These are phyloP conservation scores for Inonotus hispidus DNA, from an alignment of 1,284 basidiomycete genomes.

Conservation along the genomic window DNA sequence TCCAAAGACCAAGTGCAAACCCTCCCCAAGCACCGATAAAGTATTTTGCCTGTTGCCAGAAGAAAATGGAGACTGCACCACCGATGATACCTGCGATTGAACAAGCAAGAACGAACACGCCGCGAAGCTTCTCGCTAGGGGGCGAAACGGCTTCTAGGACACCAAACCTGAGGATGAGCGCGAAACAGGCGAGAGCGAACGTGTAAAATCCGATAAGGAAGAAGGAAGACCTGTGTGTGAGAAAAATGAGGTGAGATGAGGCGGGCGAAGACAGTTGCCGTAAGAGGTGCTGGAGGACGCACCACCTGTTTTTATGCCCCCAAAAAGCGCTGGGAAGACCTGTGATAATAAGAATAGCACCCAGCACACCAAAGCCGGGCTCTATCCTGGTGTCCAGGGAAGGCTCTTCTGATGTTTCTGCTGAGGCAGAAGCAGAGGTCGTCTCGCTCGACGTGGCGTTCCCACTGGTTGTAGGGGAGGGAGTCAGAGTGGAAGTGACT, in stretches of 20 bases:
- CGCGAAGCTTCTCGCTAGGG: conserved; percentile 72
- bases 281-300: conserved; percentile 24
- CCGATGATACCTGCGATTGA: conserved; percentile 78
- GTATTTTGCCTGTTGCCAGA: conserved; percentile 83
- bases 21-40: conserved; percentile 88
- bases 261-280: conserved; percentile 15
- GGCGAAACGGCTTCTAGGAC: conserved; percentile 77
- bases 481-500: conserved; percentile 45
- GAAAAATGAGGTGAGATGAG: conserved; percentile 5
- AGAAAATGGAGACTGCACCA: conserved; percentile 83
- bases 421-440: conserved; percentile 42
- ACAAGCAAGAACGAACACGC: conserved; percentile 84
- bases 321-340: conserved; percentile 87
- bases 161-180: conserved; percentile 88
- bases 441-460: conserved; percentile 33
- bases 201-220: conserved; percentile 91
- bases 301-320: conserved; percentile 93
- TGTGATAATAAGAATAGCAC: conserved; percentile 82
- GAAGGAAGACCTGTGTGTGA: conserved; percentile 79
- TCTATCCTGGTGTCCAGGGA: conserved; percentile 73
- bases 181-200: conserved; percentile 77
- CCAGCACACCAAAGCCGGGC: conserved; percentile 85
- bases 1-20: conserved; percentile 80
- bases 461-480: conserved; percentile 30
- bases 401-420: conserved; percentile 44